A percentile compares a stretch with the other conserved stretches of the same genome.
These are phyloP conservation scores for Exophiala sideris DNA, from an alignment of 2,329 filamentous ascomycete genomes.

Conservation along the genomic window DNA sequence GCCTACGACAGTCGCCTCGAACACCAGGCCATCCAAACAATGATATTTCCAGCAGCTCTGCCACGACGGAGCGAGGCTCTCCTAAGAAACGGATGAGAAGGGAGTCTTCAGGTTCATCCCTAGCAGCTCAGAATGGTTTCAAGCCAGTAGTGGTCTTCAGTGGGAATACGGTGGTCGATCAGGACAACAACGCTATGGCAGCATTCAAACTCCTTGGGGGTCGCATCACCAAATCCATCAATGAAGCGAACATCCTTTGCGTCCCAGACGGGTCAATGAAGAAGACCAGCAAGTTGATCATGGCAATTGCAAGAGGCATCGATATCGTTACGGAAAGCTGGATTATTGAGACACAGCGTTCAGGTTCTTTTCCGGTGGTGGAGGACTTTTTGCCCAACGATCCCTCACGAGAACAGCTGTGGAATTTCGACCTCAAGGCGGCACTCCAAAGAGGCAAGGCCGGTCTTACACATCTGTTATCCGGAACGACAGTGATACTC, in stretches of 20 bases:
- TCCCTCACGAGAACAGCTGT: constrained; percentile 36
- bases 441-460: constrained; percentile 28
- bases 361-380: constrained; percentile 36
- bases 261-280: constrained; percentile 38
- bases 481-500: constrained; percentile 33
- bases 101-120: neutral
- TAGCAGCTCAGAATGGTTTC: neutral
- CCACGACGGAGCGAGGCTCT: neutral
- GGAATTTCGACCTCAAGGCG: constrained; percentile 36
- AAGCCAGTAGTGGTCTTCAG: constrained; percentile 14
- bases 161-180: constrained; percentile 7
- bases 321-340: constrained; percentile 48
- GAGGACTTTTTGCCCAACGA: constrained; percentile 35
- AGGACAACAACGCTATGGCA: constrained; percentile 12
- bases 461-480: constrained; percentile 29
- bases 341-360: constrained; percentile 39
- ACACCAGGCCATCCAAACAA: too few relatives aligned
- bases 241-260: constrained; percentile 31
- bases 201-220: constrained; percentile 14
- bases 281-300: constrained; percentile 46
- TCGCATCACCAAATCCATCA: constrained; percentile 7
- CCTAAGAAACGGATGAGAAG: neutral
- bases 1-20: too few relatives aligned
- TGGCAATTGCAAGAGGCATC: constrained; percentile 42
- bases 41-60: neutral